Evolutionary conservation across 2,329 filamentous ascomycete species (phyloP).

Genomic region (Boeremia exigua): DNA sequence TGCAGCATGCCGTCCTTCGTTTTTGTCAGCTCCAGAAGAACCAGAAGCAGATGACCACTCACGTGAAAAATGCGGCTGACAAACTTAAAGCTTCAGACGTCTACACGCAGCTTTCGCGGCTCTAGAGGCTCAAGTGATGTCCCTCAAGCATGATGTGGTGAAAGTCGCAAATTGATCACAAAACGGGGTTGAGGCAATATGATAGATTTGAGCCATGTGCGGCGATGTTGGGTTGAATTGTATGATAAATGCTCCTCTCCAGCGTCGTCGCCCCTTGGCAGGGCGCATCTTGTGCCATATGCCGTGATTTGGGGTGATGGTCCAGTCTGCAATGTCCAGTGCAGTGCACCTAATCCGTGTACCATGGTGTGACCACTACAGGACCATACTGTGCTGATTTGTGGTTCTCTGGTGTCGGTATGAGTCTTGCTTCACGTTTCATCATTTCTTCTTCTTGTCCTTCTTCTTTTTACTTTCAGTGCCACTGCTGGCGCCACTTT

Average conservation of each 20-base stretch:
- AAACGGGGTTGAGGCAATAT: neutral
- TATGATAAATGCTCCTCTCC: neutral
- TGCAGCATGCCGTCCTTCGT: neutral
- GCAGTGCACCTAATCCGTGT: neutral
- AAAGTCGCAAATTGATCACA: neutral
- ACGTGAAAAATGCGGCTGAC: no score
- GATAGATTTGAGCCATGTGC: neutral
- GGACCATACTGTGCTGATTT: neutral
- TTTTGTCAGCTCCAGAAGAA: neutral
- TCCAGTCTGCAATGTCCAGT: neutral
- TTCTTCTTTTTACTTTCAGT: constrained; percentile 44
- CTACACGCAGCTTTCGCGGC: no score
- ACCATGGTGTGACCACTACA: neutral
- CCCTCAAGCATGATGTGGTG: neutral
- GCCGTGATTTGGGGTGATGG: neutral
- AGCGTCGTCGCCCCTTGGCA: neutral
- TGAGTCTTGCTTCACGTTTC: neutral
- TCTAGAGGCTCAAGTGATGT: no score
- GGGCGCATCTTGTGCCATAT: neutral
- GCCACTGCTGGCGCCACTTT: constrained; percentile 32
- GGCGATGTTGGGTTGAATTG: neutral
- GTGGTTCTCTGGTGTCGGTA: neutral
- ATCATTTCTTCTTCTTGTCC: constrained; percentile 49
- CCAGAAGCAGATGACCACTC: no score
- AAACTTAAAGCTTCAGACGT: neutral